Conservation (phyloP, 2,329 filamentous ascomycete species). For the Ophiostoma populinum region DNA sequence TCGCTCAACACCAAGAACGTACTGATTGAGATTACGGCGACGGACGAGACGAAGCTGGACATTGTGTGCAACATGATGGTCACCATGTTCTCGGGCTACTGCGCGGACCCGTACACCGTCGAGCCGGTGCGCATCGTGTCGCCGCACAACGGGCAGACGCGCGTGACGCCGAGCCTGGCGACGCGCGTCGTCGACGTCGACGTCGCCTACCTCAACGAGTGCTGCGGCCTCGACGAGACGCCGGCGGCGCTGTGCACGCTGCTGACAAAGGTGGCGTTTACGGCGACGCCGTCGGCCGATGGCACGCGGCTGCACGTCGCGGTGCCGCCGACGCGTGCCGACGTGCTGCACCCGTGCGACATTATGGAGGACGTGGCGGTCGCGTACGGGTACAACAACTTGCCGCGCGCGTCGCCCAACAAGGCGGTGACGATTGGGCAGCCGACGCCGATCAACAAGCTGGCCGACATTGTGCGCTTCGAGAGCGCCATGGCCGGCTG, state of each 20-base stretch:
- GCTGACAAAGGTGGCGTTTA: slow-evolving; percentile 76
- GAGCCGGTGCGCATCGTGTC: slow-evolving; percentile 89
- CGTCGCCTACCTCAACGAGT: slow-evolving; percentile 84
- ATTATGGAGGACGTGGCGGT: slow-evolving; percentile 98
- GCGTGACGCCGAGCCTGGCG: slow-evolving; percentile 66
- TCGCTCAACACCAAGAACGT: slow-evolving; percentile 79
- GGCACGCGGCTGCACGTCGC: slow-evolving; percentile 61
- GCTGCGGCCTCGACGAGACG: slow-evolving; percentile 65
- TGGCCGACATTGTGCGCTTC: slow-evolving; percentile 73
- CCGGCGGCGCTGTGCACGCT: slow-evolving; percentile 61
- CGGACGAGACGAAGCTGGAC: slow-evolving; percentile 89
- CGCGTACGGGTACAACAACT: slow-evolving; percentile 92
- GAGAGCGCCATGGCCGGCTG: slow-evolving; percentile 91
- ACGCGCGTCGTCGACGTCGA: slow-evolving; percentile 65
- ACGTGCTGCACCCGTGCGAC: slow-evolving; percentile 90
- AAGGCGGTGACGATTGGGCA: slow-evolving; percentile 75
- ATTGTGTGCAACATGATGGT: slow-evolving; percentile 71
- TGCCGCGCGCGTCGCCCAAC: slow-evolving; percentile 73
- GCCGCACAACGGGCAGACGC: slow-evolving; percentile 70
- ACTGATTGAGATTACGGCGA: slow-evolving; percentile 89
- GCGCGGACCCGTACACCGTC: slow-evolving; percentile 73
- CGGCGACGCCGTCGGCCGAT: slow-evolving; percentile 55
- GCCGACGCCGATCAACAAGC: slow-evolving; percentile 82
- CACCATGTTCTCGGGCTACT: slow-evolving; percentile 92
- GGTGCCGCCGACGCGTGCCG: slow-evolving; percentile 77